Percentiles rank a stretch among this genome's conserved stretches.
These are phyloP conservation scores for Pelargonium myrrhifolium DNA, from an alignment of 441 rosid species.

Conservation along the genomic window DNA sequence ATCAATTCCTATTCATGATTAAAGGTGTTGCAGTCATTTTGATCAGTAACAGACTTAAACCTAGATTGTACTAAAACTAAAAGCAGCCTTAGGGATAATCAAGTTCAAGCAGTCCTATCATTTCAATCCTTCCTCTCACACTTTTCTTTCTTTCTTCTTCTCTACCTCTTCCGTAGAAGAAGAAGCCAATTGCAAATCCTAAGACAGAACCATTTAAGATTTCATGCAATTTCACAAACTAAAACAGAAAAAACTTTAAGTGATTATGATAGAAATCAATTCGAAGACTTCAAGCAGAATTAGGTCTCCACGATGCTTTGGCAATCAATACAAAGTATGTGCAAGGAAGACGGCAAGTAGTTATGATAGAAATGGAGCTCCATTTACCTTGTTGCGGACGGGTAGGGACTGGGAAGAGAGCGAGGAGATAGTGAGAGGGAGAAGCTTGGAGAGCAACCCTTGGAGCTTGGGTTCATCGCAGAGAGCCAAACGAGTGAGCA, in stretches of 20 bases:
- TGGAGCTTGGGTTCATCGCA: slow-evolving; percentile 84
- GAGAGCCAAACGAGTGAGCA: slow-evolving; percentile 82
- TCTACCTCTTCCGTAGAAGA: neutral
- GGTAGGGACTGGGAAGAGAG: slow-evolving; percentile 52
- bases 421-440: slow-evolving; percentile 68
- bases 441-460: slow-evolving; percentile 62
- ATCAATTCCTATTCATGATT: neutral
- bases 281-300: neutral
- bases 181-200: neutral
- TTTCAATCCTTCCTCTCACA: neutral
- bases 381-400: slow-evolving; percentile 64
- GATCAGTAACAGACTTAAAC: neutral
- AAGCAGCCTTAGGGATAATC: neutral
- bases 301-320: neutral
- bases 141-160: neutral
- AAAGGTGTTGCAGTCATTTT: neutral
- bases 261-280: neutral
- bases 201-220: neutral
- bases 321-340: neutral
- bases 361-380: neutral
- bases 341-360: neutral
- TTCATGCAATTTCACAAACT: neutral
- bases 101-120: neutral
- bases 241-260: neutral
- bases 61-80: neutral